Conservation (phyloP, 768 basidiomycete species). For the Calvatia gigantea region DNA sequence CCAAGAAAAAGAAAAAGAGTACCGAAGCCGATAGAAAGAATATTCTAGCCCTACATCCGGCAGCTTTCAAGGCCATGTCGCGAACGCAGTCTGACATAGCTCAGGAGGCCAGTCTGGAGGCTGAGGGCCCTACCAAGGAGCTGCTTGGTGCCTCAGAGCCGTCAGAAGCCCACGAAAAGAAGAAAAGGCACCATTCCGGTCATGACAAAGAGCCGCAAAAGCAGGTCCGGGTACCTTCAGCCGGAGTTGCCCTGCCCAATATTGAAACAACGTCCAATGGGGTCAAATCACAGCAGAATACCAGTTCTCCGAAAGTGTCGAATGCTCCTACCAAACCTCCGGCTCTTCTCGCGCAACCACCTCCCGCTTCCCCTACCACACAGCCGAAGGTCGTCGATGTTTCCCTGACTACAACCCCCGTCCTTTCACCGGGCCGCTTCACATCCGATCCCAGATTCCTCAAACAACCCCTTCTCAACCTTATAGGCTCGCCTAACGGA, state of each 20-base stretch:
- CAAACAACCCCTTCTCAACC: constrained; percentile 49
- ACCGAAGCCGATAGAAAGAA: constrained; percentile 1
- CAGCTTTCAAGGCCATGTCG: background rate
- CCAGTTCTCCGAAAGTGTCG: background rate
- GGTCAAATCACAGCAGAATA: background rate
- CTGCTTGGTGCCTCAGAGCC: background rate
- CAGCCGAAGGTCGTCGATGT: background rate
- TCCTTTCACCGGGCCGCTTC: constrained; percentile 5
- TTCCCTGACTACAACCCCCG: constrained; percentile 15
- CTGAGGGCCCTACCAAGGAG: background rate
- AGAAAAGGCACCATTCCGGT: background rate
- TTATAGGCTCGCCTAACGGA: constrained; percentile 40
- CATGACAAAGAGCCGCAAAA: background rate
- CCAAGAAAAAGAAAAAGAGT: constrained; percentile 36
- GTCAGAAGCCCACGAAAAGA: background rate
- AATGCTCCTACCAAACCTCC: background rate
- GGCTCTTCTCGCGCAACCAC: background rate
- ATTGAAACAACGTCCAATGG: background rate
- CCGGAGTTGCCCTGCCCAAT: background rate
- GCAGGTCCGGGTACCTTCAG: background rate
- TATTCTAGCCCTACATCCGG: background rate
- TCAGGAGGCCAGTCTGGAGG: background rate
- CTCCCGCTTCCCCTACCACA: background rate
- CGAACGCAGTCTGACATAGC: background rate
- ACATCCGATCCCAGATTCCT: constrained; percentile 16